Evolutionary conservation across 768 basidiomycete genomes (phyloP).

Genomic region (Tulasnella sp.): DNA sequence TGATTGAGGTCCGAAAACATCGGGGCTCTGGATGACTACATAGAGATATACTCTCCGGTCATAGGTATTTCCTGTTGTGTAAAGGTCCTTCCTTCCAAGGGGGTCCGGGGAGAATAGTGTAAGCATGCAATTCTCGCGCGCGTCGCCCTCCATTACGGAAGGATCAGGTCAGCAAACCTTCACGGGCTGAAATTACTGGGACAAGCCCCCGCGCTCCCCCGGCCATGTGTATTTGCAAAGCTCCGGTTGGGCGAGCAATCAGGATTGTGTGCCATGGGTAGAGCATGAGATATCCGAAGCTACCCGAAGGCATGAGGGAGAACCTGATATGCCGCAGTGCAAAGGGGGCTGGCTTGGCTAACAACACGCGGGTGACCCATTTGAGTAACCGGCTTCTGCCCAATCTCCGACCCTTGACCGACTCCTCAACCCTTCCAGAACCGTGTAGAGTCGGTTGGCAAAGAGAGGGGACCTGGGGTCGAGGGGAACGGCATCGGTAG

Average conservation of each 20-base stretch:
- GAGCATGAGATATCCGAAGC: background rate
- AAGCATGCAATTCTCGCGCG: background rate
- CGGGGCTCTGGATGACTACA: background rate
- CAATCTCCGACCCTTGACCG: background rate
- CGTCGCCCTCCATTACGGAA: background rate
- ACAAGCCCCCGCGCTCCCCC: background rate
- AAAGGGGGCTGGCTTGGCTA: background rate
- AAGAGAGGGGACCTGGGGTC: background rate
- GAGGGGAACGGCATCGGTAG: background rate
- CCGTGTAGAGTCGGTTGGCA: background rate
- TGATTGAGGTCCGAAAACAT: background rate
- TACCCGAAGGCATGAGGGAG: background rate
- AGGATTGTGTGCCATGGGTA: background rate
- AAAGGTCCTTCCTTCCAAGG: background rate
- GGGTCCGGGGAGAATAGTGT: slow-evolving; percentile 7
- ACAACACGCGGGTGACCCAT: background rate
- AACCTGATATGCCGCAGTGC: background rate
- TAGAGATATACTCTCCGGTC: background rate
- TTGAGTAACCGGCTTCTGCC: background rate
- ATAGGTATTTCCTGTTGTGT: background rate
- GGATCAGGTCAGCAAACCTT: slow-evolving; percentile 2
- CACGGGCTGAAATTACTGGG: background rate
- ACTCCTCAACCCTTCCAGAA: background rate
- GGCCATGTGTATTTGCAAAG: background rate
- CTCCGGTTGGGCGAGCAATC: background rate